Percentiles rank a stretch among this genome's conserved stretches.
phyloP scores from a whole-genome alignment of 1,139 yeast genomes.

The Pichia sp. region DNA sequence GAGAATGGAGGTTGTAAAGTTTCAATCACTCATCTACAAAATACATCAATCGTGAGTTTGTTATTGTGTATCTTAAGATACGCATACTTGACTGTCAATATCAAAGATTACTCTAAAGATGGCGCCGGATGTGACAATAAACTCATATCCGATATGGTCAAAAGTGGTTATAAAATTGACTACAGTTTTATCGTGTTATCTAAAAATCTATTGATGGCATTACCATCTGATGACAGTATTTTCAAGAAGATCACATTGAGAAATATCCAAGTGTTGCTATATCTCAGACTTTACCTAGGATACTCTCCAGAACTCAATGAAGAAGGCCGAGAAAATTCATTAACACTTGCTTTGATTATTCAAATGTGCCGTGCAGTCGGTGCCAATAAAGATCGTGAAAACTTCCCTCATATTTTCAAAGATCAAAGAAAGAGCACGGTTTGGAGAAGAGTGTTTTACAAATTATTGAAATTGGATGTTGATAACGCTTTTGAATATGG shows the following conservation, averaged over 20 bases:
- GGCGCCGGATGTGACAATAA: slow-evolving; percentile 22
- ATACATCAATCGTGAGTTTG: slow-evolving; percentile 34
- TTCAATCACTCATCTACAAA: slow-evolving; percentile 29
- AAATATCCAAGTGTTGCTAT: slow-evolving; percentile 49
- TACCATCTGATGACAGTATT: slow-evolving; percentile 31
- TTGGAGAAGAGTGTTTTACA: slow-evolving; percentile 50
- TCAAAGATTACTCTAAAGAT: slow-evolving; percentile 24
- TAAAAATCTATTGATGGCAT: slow-evolving; percentile 36
- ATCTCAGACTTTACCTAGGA: slow-evolving; percentile 44
- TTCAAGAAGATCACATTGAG: slow-evolving; percentile 37
- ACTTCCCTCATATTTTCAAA: slow-evolving; percentile 34
- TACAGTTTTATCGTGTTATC: slow-evolving; percentile 35
- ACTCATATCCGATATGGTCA: slow-evolving; percentile 23
- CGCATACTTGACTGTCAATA: slow-evolving; percentile 35
- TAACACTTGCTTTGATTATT: slow-evolving; percentile 40
- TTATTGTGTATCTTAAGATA: slow-evolving; percentile 39
- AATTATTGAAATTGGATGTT: slow-evolving; percentile 44
- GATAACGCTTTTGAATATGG: slow-evolving; percentile 43
- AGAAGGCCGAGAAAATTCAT: slow-evolving; percentile 46
- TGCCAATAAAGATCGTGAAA: slow-evolving; percentile 51
- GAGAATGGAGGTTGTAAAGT: slow-evolving; percentile 29
- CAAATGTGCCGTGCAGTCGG: slow-evolving; percentile 57
- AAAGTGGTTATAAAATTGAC: slow-evolving; percentile 29
- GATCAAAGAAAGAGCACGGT: slow-evolving; percentile 31
- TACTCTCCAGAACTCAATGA: slow-evolving; percentile 53